phyloP scores from a whole-genome alignment of 2,329 filamentous ascomycete genomes.

The Penicillium occitanis region DNA sequence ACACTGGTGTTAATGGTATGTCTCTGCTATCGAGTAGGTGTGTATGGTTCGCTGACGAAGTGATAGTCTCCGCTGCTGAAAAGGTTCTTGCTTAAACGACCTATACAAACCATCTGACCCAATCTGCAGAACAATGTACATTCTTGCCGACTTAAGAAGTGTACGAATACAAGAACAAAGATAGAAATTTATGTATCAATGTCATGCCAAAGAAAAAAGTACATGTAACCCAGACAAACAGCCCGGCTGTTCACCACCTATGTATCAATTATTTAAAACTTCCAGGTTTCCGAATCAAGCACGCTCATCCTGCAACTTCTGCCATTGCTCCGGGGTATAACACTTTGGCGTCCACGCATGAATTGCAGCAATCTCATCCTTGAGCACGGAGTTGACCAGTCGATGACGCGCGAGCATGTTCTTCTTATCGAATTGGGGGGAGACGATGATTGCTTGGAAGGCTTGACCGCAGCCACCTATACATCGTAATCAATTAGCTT shows the following conservation, averaged over 20 bases:
- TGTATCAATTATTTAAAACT: background rate
- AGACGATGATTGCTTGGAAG: conserved; percentile 69
- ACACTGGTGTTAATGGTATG: conserved; percentile 74
- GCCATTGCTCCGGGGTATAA: conserved; percentile 87
- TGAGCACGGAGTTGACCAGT: conserved; percentile 78
- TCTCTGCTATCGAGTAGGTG: background rate
- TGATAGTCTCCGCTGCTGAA: conserved; percentile 49
- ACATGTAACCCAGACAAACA: conserved; percentile 17
- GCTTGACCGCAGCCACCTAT: conserved; percentile 70
- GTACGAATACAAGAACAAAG: background rate
- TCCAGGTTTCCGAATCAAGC: conserved; percentile 10
- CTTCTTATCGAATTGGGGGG: conserved; percentile 67
- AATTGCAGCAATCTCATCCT: conserved; percentile 83
- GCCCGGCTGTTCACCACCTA: conserved; percentile 7
- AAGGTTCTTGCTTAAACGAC: conserved; percentile 46
- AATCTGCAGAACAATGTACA: background rate
- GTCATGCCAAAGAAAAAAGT: background rate
- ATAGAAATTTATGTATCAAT: conserved; percentile 4
- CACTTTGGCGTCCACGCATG: conserved; percentile 96
- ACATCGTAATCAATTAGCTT: background rate
- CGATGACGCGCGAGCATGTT: conserved; percentile 81
- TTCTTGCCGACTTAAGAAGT: background rate
- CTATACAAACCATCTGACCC: background rate
- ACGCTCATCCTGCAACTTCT: conserved; percentile 58
- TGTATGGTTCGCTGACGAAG: conserved; percentile 15